Evolutionary conservation across 305 asterid genomes (phyloP).

Genomic region (Rubia occidens): DNA sequence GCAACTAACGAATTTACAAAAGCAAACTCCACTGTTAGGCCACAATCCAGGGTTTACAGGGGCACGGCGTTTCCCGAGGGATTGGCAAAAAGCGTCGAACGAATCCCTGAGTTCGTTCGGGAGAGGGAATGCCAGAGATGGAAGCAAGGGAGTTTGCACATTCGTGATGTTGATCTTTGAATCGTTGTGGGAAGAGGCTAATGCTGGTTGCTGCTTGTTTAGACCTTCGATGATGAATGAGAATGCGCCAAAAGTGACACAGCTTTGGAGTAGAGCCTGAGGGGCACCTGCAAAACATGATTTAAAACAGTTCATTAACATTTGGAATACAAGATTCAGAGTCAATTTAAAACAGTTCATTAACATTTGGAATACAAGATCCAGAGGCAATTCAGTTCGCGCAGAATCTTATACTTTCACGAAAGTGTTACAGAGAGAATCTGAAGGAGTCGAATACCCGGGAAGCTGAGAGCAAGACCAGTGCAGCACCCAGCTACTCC

Average conservation of each 20-base stretch:
- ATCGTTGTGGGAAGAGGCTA: slow-evolving; percentile 43
- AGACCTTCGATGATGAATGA: slow-evolving; percentile 77
- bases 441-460: slow-evolving; percentile 36
- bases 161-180: slow-evolving; percentile 15
- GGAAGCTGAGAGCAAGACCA: slow-evolving; percentile 84
- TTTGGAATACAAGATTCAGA: too few species aligned
- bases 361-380: neutral
- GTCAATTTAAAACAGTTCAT: slow-evolving; percentile 4
- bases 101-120: slow-evolving; percentile 76
- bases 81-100: slow-evolving; percentile 57
- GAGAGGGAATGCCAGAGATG: slow-evolving; percentile 71
- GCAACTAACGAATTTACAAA: slow-evolving; percentile 13
- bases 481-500: slow-evolving; percentile 97
- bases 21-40: neutral
- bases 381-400: neutral
- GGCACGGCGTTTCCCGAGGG: slow-evolving; percentile 38
- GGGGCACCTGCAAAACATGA: slow-evolving; percentile 62
- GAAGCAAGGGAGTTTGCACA: slow-evolving; percentile 40
- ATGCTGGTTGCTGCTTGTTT: slow-evolving; percentile 82
- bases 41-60: neutral
- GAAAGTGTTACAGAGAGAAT: neutral
- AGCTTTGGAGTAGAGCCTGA: slow-evolving; percentile 80
- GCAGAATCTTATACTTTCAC: neutral
- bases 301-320: slow-evolving; percentile 4
- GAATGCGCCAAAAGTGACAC: slow-evolving; percentile 84